These are phyloP conservation scores for Rutstroemia sp. DNA, from an alignment of 2,329 filamentous ascomycete species.

Conservation along the genomic window DNA sequence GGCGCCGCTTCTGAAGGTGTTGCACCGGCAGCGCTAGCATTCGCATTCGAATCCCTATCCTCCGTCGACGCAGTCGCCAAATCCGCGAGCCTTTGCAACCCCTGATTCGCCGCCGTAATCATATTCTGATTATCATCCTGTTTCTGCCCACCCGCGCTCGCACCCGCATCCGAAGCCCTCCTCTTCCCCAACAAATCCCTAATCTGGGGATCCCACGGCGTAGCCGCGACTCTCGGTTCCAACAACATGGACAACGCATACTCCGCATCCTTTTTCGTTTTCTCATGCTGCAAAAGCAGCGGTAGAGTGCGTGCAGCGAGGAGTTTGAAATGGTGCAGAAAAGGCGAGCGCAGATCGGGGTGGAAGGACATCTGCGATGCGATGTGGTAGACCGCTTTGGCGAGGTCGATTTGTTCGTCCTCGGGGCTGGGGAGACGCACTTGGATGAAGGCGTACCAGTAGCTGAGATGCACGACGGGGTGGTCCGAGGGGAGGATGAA, in stretches of 20 bases:
- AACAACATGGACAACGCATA: slow-evolving; percentile 48
- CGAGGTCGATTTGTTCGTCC: slow-evolving; percentile 47
- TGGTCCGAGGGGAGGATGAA: slow-evolving; percentile 43
- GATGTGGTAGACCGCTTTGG: slow-evolving; percentile 53
- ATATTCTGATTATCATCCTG: slow-evolving; percentile 14
- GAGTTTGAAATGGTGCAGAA: slow-evolving; percentile 60
- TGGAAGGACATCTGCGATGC: slow-evolving; percentile 50
- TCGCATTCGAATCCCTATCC: background rate
- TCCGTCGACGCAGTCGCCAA: slow-evolving; percentile 26
- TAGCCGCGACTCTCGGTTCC: slow-evolving; percentile 42
- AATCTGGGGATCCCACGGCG: slow-evolving; percentile 51
- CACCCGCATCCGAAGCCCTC: background rate
- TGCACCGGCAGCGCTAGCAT: background rate
- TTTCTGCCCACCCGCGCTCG: background rate
- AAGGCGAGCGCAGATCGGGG: slow-evolving; percentile 48
- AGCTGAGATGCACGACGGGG: slow-evolving; percentile 56
- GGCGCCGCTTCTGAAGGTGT: too few relatives aligned
- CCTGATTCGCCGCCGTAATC: slow-evolving; percentile 20
- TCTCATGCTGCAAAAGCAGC: slow-evolving; percentile 48
- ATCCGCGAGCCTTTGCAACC: slow-evolving; percentile 54
- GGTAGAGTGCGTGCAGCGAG: slow-evolving; percentile 54
- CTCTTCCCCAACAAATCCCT: slow-evolving; percentile 32
- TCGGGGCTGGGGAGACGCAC: slow-evolving; percentile 44
- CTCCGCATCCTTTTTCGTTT: slow-evolving; percentile 49
- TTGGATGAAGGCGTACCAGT: slow-evolving; percentile 61